Base-by-base conservation (phyloP, 2,329 filamentous ascomycete species). In the Aspergillus proliferans region DNA sequence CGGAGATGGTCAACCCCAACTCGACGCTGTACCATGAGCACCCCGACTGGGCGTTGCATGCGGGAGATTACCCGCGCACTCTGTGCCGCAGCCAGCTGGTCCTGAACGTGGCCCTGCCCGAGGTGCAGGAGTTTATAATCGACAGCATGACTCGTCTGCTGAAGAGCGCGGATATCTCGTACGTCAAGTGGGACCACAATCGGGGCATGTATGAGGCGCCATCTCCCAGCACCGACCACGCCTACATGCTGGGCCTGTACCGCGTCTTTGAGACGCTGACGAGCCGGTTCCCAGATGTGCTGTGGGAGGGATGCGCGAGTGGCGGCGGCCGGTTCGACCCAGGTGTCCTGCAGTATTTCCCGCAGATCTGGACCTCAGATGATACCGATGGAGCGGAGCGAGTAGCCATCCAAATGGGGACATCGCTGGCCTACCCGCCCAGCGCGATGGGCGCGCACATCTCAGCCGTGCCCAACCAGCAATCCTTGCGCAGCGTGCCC, bases 181-280 rank as follows among this genome's bases (percentile, higher is more conserved):
- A 85, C 52, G 75, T 86, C 52, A 86, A 86, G 55, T 85, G 82
- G 83, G 83, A 85, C 54, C 83, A 84, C 63, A 86, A 86, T 65
- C 71, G 83, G 4, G 82, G 76, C 1, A 81, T 84, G 41, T 80
- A 85, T 58, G 82, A 85, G 62, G 74, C 74, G 42, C 67, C 80
- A 0, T 72, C 71, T 0, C 80, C 82, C 0, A 71, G 74, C 1
- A 76, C 73, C 6, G 69, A 77, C 55, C 81, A 85, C 59, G 66
- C 71, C 1, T 85, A 85, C 62, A 84, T 85, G 57, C 68, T 85
- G 0, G 83, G 83, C 3, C 63, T 85, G 46, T 86, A 86, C 61
- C 76, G 69, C 45, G 80, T 86, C 6, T 80, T 85, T 44, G 74
- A 83, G 36, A 76, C 73, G 1, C 69, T 86, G 1, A 85, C 82